A percentile compares a stretch with the other conserved stretches of the same genome.
Evolutionary conservation across 164 flowering plant genomes (phyloP).

Genomic region (Sextonia rubra): DNA sequence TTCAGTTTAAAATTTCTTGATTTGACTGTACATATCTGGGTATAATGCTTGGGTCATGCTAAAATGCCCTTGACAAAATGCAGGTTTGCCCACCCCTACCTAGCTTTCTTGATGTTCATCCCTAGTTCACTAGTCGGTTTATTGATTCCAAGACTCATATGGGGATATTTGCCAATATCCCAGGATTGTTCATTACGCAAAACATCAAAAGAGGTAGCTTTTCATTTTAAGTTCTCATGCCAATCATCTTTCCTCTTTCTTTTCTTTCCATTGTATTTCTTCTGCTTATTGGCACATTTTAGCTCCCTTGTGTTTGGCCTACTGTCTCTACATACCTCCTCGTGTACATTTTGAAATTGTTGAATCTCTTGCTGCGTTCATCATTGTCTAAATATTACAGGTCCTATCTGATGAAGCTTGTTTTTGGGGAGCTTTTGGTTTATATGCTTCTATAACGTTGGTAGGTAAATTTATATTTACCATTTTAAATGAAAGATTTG

Average conservation of each 20-base stretch:
- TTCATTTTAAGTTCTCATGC: neutral
- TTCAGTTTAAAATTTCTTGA: neutral
- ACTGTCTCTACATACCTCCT: no score
- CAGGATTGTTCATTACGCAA: constrained; percentile 41
- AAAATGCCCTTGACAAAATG: constrained; percentile 13
- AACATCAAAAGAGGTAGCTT: constrained; percentile 53
- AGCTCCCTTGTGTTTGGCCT: neutral
- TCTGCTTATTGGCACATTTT: neutral
- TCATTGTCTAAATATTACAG: constrained; percentile 34
- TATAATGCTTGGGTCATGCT: neutral
- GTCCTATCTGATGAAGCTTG: constrained; percentile 63
- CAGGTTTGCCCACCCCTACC: constrained; percentile 86
- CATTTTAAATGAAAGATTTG: no score
- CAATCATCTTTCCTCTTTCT: neutral
- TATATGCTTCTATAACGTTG: constrained; percentile 68
- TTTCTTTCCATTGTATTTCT: neutral
- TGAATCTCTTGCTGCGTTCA: constrained; percentile 5
- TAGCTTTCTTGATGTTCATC: constrained; percentile 87
- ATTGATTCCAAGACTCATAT: constrained; percentile 61
- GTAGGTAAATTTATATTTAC: constrained; percentile 35
- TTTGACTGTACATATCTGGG: neutral
- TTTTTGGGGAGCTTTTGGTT: constrained; percentile 97
- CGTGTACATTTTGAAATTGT: neutral
- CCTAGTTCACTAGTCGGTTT: constrained; percentile 81
- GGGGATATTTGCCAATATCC: constrained; percentile 45